These are phyloP conservation scores for Tylopilus subfusipes DNA, from an alignment of 768 basidiomycete genomes.

Conservation along the genomic window DNA sequence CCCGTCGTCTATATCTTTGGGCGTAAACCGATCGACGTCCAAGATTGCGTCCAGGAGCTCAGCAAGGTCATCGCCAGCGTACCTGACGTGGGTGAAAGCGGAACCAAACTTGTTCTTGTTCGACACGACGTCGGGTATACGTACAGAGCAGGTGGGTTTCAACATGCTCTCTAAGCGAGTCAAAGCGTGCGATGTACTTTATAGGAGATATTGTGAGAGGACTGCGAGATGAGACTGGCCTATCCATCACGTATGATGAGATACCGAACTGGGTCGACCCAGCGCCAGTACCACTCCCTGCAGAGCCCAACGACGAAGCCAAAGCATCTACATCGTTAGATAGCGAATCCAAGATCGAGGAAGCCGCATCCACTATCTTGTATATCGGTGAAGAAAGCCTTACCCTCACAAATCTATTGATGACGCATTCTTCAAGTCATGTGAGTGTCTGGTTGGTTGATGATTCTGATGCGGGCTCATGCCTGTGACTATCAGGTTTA, in stretches of 20 bases:
- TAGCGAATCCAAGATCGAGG: neutral
- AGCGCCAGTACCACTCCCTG: neutral
- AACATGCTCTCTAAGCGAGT: neutral
- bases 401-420: constrained; percentile 76
- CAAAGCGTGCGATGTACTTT: neutral
- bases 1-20: constrained; percentile 93
- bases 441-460: constrained; percentile 38
- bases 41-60: constrained; percentile 46
- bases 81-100: neutral
- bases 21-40: constrained; percentile 58
- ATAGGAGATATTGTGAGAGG: constrained; percentile 18
- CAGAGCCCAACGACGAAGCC: neutral
- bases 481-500: constrained; percentile 51
- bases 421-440: constrained; percentile 67
- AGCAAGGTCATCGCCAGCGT: constrained; percentile 29
- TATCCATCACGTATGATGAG: constrained; percentile 37
- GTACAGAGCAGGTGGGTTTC: constrained; percentile 54
- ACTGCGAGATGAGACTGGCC: constrained; percentile 24
- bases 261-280: constrained; percentile 30
- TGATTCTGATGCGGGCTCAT: neutral
- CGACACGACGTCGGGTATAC: constrained; percentile 78
- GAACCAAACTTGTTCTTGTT: constrained; percentile 44
- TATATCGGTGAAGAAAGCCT: constrained; percentile 81
- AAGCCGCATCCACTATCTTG: constrained; percentile 31
- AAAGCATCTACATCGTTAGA: neutral